Conservation (phyloP, 345 rosid genomes). For the Syzygium oleosum region DNA sequence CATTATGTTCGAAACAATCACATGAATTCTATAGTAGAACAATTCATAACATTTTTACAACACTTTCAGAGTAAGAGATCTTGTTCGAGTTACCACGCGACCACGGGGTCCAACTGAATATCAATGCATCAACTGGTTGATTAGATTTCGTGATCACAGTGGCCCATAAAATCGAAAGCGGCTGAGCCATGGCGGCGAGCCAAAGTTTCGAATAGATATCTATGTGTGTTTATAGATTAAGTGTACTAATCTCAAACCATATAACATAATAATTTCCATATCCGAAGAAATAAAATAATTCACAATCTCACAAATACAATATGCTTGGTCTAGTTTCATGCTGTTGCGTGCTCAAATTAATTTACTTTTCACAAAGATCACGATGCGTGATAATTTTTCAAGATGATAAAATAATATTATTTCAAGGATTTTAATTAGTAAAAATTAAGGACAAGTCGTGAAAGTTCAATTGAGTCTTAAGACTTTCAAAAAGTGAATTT, state of each 20-base stretch:
- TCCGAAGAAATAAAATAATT: not conserved
- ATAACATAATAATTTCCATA: not conserved
- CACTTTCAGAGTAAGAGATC: not conserved
- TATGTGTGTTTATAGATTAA: too few relatives aligned
- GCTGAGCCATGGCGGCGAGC: not conserved
- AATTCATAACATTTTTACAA: not conserved
- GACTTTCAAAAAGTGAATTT: too few relatives aligned
- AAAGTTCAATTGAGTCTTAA: not conserved
- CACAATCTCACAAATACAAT: not conserved
- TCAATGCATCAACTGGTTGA: not conserved
- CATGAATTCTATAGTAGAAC: not conserved
- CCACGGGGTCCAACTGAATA: not conserved
- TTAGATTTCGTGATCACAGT: not conserved
- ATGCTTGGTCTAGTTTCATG: too few relatives aligned
- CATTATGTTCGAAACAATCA: not conserved
- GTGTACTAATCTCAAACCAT: not conserved
- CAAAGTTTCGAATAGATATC: not conserved
- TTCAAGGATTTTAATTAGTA: accelerated
- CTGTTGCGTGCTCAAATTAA: not conserved
- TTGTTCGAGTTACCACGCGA: not conserved
- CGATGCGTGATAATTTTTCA: not conserved
- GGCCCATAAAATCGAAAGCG: not conserved
- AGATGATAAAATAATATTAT: not conserved
- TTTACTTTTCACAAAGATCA: not conserved
- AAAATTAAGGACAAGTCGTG: not conserved